phyloP scores from a whole-genome alignment of 2,329 filamentous ascomycete species.

The Bimuria novae-zelandiae region DNA sequence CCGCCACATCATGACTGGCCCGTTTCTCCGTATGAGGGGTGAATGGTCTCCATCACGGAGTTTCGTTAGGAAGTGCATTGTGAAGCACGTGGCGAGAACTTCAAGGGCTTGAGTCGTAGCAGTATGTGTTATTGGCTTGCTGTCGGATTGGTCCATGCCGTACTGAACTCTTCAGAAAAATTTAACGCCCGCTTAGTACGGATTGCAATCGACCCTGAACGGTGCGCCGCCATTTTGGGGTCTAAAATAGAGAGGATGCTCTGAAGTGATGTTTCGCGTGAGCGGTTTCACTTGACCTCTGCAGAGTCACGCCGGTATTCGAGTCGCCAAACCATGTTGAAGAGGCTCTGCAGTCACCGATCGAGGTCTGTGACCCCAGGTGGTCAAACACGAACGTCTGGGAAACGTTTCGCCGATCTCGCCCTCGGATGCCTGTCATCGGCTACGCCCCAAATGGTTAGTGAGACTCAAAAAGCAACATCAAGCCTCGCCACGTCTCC shows the following conservation, averaged over 20 bases:
- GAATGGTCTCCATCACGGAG: conserved; percentile 5
- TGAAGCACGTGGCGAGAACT: conserved; percentile 15
- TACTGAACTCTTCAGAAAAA: background rate
- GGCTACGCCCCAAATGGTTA: background rate
- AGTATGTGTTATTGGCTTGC: background rate
- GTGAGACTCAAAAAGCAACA: background rate
- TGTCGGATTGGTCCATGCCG: background rate
- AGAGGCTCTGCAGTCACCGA: no score
- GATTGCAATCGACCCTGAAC: background rate
- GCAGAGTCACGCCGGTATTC: no score
- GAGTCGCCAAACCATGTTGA: no score
- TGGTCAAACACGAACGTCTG: conserved; percentile 9
- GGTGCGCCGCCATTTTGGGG: no score
- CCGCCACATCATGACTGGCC: conserved; percentile 12
- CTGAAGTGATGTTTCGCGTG: no score
- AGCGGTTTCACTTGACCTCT: no score
- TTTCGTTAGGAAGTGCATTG: conserved; percentile 8
- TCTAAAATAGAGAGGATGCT: no score
- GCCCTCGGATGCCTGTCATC: background rate
- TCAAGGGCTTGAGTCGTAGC: background rate
- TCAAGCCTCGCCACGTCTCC: background rate
- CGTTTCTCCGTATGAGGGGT: conserved; percentile 6
- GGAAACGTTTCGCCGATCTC: conserved; percentile 12
- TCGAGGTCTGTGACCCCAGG: background rate
- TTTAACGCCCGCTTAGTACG: background rate